Conservation (phyloP, 495 filamentous ascomycete species). For the Haplographium delicatum region DNA sequence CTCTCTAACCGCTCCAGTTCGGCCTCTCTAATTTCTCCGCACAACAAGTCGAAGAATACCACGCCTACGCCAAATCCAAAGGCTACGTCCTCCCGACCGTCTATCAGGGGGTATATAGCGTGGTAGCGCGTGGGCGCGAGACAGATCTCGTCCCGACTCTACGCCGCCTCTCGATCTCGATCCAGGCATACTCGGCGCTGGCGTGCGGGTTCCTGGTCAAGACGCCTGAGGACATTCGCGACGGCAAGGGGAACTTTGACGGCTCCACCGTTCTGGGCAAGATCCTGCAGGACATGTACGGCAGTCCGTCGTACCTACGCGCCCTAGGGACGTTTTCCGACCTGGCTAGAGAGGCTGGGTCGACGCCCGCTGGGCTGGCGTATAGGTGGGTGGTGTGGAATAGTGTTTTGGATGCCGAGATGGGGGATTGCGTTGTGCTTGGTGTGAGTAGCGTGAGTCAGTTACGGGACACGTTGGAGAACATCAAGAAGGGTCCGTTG, state of each 20-base stretch:
- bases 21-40: constrained; percentile 43
- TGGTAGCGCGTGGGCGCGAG: constrained; percentile 36
- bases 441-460: constrained; percentile 44
- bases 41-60: constrained; percentile 38
- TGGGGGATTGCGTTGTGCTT: constrained; percentile 49
- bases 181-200: constrained; percentile 36
- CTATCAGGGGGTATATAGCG: constrained; percentile 47
- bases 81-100: constrained; percentile 39
- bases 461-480: constrained; percentile 42
- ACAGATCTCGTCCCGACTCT: constrained; percentile 39
- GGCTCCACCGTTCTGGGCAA: constrained; percentile 27
- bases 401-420: constrained; percentile 37
- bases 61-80: constrained; percentile 36
- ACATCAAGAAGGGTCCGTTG: constrained; percentile 46
- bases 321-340: constrained; percentile 40
- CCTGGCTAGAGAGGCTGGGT: constrained; percentile 36
- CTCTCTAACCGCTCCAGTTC: constrained; percentile 22
- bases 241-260: constrained; percentile 35
- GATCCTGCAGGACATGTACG: constrained; percentile 39
- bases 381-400: constrained; percentile 53
- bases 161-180: constrained; percentile 38
- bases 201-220: constrained; percentile 37
- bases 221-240: constrained; percentile 22
- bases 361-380: constrained; percentile 44
- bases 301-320: constrained; percentile 33